Evolutionary conservation across 768 basidiomycete genomes (phyloP).

Genomic region (Boletus reticulatus): DNA sequence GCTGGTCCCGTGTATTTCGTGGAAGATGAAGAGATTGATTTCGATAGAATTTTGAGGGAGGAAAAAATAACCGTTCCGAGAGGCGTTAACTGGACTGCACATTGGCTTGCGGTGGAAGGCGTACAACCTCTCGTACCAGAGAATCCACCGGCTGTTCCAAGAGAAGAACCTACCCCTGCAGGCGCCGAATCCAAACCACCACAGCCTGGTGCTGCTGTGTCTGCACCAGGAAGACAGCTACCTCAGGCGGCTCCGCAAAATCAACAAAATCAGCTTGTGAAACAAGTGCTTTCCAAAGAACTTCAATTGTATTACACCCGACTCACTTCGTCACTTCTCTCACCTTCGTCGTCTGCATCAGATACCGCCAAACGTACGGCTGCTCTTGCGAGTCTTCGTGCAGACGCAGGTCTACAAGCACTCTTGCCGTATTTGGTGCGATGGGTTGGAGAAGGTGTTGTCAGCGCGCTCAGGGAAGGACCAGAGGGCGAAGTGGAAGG

Average conservation of each 20-base stretch:
- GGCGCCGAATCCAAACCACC: conserved; percentile 29
- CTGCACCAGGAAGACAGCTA: conserved; percentile 25
- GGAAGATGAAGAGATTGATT: conserved; percentile 97
- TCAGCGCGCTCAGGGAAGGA: conserved; percentile 51
- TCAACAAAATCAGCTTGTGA: conserved; percentile 76
- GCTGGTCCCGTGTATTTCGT: conserved; percentile 86
- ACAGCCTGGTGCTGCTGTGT: conserved; percentile 22
- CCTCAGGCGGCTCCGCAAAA: conserved; percentile 41
- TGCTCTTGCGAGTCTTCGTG: conserved; percentile 83
- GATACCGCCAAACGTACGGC: conserved; percentile 79
- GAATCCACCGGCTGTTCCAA: conserved; percentile 83
- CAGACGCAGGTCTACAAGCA: conserved; percentile 89
- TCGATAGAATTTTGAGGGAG: conserved; percentile 84
- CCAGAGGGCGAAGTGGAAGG: conserved; percentile 63
- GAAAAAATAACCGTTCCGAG: conserved; percentile 82
- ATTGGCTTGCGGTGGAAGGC: conserved; percentile 98
- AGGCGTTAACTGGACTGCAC: conserved; percentile 85
- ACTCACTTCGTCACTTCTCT: conserved; percentile 76
- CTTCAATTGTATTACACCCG: conserved; percentile 93
- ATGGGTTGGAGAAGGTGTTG: conserved; percentile 91
- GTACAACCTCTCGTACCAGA: conserved; percentile 96
- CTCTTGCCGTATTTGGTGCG: conserved; percentile 91
- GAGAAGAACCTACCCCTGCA: conserved; percentile 41
- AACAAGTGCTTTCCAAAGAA: conserved; percentile 90
- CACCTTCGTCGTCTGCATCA: conserved; percentile 21